These are phyloP conservation scores for Lactarius hengduanensis DNA, from an alignment of 768 basidiomycete genomes.

Conservation along the genomic window DNA sequence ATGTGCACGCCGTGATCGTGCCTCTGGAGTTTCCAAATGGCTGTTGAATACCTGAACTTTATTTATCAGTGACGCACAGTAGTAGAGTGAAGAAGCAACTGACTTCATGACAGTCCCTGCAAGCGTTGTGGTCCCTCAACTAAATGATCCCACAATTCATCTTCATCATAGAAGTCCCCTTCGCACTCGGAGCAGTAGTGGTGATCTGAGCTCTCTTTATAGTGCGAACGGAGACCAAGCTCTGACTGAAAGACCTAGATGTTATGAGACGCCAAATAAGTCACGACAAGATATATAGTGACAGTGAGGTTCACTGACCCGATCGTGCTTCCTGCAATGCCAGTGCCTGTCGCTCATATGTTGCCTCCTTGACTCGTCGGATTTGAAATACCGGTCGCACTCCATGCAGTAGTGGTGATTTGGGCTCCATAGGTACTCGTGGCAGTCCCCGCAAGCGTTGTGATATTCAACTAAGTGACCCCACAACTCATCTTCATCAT, in stretches of 20 bases:
- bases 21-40: background rate
- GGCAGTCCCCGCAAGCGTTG: constrained; percentile 2
- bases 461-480: constrained; percentile 13
- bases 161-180: background rate
- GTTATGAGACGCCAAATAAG: background rate
- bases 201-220: constrained; percentile 30
- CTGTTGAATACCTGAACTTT: constrained; percentile 5
- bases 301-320: constrained; percentile 12
- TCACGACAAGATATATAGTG: background rate
- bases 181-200: background rate
- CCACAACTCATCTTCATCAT: constrained; percentile 8
- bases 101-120: background rate
- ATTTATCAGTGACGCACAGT: background rate
- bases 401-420: constrained; percentile 9
- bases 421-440: background rate
- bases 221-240: constrained; percentile 47
- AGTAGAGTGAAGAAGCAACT: background rate
- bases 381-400: background rate
- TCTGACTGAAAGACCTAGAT: constrained; percentile 40
- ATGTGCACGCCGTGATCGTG: constrained; percentile 31
- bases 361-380: background rate
- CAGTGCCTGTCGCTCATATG: constrained; percentile 6
- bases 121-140: constrained; percentile 14
- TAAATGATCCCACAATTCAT: constrained; percentile 10
- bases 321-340: constrained; percentile 1